These are phyloP conservation scores for Draba incana DNA, from an alignment of 345 rosid species.

Conservation along the genomic window DNA sequence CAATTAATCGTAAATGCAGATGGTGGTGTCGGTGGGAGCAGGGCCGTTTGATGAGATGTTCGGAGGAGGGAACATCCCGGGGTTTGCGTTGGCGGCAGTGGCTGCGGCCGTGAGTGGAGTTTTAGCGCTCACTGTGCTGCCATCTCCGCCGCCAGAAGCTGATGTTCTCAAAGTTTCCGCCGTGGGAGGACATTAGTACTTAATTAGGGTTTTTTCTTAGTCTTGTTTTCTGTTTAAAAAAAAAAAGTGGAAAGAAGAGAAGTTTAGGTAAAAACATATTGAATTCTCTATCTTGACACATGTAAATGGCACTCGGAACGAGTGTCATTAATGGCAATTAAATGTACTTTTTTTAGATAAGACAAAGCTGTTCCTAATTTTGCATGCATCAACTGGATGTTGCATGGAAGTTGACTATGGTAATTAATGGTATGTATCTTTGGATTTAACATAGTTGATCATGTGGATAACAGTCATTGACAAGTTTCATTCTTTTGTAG, in stretches of 20 bases:
- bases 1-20: conserved; percentile 43
- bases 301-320: conserved; percentile 21
- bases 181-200: conserved; percentile 25
- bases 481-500: background rate
- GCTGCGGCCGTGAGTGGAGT: conserved; percentile 65
- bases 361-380: conserved; percentile 8
- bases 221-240: background rate
- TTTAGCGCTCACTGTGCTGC: conserved; percentile 59
- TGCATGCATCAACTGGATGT: conserved; percentile 17
- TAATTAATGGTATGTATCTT: background rate
- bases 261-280: background rate
- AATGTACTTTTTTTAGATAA: conserved; percentile 26
- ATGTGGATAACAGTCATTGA: conserved; percentile 7
- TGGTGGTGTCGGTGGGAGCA: conserved; percentile 64
- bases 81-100: conserved; percentile 61
- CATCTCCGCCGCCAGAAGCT: conserved; percentile 62
- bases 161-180: conserved; percentile 33
- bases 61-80: conserved; percentile 88
- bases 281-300: conserved; percentile 18
- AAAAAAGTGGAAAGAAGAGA: conserved; percentile 17
- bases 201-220: background rate
- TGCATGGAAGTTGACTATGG: conserved; percentile 1
- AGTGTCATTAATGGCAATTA: conserved; percentile 15
- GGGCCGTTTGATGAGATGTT: conserved; percentile 73
- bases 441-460: background rate